phyloP scores from a whole-genome alignment of 2,329 filamentous ascomycete species.

The Capronia americana region DNA sequence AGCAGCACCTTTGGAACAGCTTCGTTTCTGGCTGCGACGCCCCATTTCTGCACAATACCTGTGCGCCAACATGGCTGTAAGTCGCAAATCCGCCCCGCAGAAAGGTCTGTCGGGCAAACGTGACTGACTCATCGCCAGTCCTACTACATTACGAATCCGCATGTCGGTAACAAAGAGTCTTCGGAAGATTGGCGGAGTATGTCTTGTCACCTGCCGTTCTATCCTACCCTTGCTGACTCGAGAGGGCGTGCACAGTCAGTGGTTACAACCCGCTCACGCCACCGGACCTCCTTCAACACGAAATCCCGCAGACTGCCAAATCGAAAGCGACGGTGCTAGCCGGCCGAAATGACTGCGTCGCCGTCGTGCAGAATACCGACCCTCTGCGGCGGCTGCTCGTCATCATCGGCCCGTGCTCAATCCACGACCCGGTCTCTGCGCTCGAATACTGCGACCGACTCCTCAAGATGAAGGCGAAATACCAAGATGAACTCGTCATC shows the following conservation, averaged over 20 bases:
- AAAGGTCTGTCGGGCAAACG: not conserved
- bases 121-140: constrained; percentile 43
- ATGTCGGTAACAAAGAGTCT: constrained; percentile 74
- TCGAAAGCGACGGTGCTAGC: constrained; percentile 52
- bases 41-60: not conserved
- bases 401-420: constrained; percentile 93
- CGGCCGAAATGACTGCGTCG: constrained; percentile 63
- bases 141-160: constrained; percentile 80
- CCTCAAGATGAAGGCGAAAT: constrained; percentile 76
- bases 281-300: constrained; percentile 82
- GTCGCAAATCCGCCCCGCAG: constrained; percentile 6
- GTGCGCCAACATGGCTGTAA: constrained; percentile 26
- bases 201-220: constrained; percentile 42
- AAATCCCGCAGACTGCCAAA: constrained; percentile 68
- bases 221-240: not conserved
- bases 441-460: constrained; percentile 86
- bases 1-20: not conserved
- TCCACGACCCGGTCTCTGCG: constrained; percentile 89
- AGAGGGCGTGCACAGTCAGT: constrained; percentile 67
- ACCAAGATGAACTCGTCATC: constrained; percentile 82
- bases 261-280: constrained; percentile 94
- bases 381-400: constrained; percentile 83
- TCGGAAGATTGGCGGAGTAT: constrained; percentile 85
- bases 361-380: constrained; percentile 73
- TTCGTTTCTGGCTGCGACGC: not conserved